phyloP scores from a whole-genome alignment of 169 alveolate species.

The Plasmodium sp. region DNA sequence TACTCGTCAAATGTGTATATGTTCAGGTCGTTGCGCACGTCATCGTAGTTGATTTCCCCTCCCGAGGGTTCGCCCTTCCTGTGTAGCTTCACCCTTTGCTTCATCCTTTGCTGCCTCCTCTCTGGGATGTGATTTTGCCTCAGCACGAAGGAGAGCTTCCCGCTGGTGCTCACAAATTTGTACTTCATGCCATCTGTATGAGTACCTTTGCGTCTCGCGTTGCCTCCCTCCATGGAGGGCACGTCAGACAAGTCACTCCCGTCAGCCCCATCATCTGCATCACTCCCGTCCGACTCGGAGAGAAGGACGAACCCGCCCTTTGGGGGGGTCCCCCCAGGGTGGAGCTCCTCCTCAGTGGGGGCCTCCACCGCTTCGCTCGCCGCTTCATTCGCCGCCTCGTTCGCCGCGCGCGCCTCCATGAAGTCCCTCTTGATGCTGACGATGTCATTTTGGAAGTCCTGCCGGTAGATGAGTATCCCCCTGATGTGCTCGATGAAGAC shows the following conservation, averaged over 20 bases:
- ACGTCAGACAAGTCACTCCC: background rate
- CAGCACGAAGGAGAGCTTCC: conserved; percentile 46
- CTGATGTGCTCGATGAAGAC: conserved; percentile 9
- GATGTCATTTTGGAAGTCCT: conserved; percentile 24
- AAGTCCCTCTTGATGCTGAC: conserved; percentile 1
- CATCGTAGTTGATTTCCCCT: conserved; percentile 1
- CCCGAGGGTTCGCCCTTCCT: background rate
- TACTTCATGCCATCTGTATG: conserved; percentile 20
- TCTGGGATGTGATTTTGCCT: conserved; percentile 45
- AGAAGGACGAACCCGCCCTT: background rate
- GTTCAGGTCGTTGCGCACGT: conserved; percentile 9
- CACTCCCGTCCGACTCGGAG: conserved; percentile 40
- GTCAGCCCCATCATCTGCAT: background rate
- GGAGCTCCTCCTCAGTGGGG: background rate
- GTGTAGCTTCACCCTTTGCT: background rate
- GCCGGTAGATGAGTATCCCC: conserved; percentile 26
- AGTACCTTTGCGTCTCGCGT: background rate
- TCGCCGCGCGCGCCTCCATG: background rate
- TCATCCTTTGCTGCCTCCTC: background rate
- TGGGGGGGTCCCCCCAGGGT: background rate
- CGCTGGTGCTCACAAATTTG: conserved; percentile 47
- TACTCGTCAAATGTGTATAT: conserved; percentile 50
- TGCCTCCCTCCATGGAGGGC: background rate
- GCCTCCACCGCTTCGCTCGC: background rate
- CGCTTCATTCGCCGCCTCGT: background rate